phyloP scores from a whole-genome alignment of 176 grass and related monocot genomes.

The Oryza rufipogon region DNA sequence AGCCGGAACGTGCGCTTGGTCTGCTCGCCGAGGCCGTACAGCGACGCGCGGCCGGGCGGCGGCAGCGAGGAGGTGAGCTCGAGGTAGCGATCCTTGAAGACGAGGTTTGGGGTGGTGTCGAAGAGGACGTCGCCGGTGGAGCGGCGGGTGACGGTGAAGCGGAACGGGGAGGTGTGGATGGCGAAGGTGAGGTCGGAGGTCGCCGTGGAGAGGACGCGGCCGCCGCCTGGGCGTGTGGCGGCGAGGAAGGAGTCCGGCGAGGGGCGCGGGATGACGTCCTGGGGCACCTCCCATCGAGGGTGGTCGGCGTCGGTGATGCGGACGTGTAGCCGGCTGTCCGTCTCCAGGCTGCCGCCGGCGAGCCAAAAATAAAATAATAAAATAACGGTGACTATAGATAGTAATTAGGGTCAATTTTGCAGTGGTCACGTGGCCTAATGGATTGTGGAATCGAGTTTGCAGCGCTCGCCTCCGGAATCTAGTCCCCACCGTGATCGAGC shows the following conservation, averaged over 20 bases:
- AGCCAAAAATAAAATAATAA: not conserved
- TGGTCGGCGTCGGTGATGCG: conserved; percentile 77
- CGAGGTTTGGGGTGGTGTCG: conserved; percentile 39
- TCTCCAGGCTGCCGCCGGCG: conserved; percentile 59
- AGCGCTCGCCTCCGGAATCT: conserved; percentile 67
- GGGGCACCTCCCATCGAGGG: conserved; percentile 78
- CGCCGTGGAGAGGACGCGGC: conserved; percentile 42
- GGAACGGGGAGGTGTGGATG: conserved; percentile 56
- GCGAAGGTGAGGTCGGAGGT: conserved; percentile 63
- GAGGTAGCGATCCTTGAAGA: conserved; percentile 81
- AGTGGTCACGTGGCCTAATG: conserved; percentile 73
- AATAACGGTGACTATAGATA: not conserved
- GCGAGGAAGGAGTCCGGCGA: not conserved
- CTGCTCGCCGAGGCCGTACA: conserved; percentile 90
- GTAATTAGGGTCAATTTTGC: not conserved
- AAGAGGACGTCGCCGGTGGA: conserved; percentile 64
- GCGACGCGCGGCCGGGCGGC: conserved; percentile 32
- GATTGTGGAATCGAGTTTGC: conserved; percentile 43
- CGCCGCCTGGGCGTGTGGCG: not conserved
- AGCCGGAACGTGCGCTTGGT: conserved; percentile 75
- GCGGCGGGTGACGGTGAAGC: conserved; percentile 60
- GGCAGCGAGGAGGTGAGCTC: conserved; percentile 71
- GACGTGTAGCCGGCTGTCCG: conserved; percentile 67
- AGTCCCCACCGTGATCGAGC: not conserved
- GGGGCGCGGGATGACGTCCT: conserved; percentile 61